These are phyloP conservation scores for Trichophyton schoenleinii DNA, from an alignment of 2,329 filamentous ascomycete species.

Conservation along the genomic window DNA sequence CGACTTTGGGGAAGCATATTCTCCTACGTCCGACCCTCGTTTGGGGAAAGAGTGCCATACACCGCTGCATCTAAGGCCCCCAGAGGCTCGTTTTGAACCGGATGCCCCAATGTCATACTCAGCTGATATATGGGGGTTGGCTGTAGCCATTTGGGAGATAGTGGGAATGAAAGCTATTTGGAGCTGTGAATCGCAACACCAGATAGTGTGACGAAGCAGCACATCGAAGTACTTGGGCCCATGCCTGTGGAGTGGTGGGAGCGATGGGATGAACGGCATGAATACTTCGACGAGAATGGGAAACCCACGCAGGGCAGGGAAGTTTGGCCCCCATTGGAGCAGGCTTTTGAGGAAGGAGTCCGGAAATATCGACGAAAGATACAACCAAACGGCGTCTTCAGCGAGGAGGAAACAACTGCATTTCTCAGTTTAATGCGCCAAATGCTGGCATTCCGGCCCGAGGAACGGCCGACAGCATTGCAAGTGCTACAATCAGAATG, in stretches of 20 bases:
- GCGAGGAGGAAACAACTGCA: constrained; percentile 10
- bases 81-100: constrained; percentile 19
- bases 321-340: constrained; percentile 13
- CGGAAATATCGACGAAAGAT: constrained; percentile 13
- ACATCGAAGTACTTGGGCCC: constrained; percentile 14
- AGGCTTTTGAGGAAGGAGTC: constrained; percentile 14
- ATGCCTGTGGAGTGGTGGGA: constrained; percentile 16
- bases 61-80: constrained; percentile 14
- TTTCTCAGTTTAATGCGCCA: constrained; percentile 9
- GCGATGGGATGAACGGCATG: constrained; percentile 10
- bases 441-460: constrained; percentile 10
- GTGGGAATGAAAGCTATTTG: constrained; percentile 18
- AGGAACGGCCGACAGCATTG: constrained; percentile 8
- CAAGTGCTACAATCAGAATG: constrained; percentile 11
- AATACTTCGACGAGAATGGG: constrained; percentile 13
- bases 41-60: constrained; percentile 17
- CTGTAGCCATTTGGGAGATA: constrained; percentile 20
- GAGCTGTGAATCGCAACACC: constrained; percentile 5
- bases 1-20: constrained; percentile 24
- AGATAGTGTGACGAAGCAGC: constrained; percentile 10
- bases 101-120: constrained; percentile 14
- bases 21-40: constrained; percentile 15
- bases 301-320: constrained; percentile 11
- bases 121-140: constrained; percentile 21
- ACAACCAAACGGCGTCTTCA: constrained; percentile 6